Percentiles rank a stretch among this genome's conserved stretches.
These are phyloP conservation scores for Nicotiana sylvestris DNA, from an alignment of 257 asterid genomes.

Conservation along the genomic window DNA sequence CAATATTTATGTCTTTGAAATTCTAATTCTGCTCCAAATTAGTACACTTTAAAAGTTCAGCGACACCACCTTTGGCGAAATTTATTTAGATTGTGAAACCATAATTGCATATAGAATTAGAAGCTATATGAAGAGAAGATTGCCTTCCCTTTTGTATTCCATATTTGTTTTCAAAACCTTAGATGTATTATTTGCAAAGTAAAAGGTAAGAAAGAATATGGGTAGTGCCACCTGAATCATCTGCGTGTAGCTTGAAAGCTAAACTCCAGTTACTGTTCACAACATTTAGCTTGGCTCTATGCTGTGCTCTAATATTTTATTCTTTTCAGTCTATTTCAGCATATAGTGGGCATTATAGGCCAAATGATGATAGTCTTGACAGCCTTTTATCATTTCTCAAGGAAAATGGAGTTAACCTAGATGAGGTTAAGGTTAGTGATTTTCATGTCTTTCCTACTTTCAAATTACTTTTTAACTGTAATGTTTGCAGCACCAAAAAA, in stretches of 20 bases:
- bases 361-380: conserved; percentile 75
- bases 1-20: neutral
- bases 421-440: conserved; percentile 58
- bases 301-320: conserved; percentile 9
- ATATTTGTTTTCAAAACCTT: neutral
- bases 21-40: neutral
- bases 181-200: neutral
- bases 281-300: neutral
- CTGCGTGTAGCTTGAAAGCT: neutral
- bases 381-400: conserved; percentile 56
- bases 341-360: conserved; percentile 96
- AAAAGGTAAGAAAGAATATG: too few relatives aligned
- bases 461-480: neutral
- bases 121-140: neutral
- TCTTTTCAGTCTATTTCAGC: conserved; percentile 71
- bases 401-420: conserved; percentile 71
- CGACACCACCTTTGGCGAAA: neutral
- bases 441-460: neutral
- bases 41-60: neutral
- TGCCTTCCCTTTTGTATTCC: neutral
- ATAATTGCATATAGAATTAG: neutral
- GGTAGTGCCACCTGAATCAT: neutral
- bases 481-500: neutral
- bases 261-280: neutral
- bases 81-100: neutral